Conservation (phyloP, 768 basidiomycete species). For the Pleurotus sapidus region DNA sequence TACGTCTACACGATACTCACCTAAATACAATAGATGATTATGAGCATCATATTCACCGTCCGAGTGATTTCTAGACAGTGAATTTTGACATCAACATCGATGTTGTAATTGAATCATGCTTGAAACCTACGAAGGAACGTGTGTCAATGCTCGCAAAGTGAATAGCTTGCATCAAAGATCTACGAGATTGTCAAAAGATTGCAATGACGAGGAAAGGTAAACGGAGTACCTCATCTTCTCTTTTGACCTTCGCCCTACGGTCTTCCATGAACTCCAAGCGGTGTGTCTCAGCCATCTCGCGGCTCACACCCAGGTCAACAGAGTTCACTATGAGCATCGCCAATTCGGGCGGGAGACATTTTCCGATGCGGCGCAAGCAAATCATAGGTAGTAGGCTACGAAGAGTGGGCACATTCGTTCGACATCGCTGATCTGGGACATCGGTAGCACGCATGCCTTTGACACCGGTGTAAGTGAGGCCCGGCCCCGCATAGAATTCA, state of each 20-base stretch:
- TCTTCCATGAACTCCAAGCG: conserved; percentile 7
- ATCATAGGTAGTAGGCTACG: background rate
- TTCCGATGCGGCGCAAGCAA: background rate
- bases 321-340: too few species aligned
- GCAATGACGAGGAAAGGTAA: too few species aligned
- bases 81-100: too few species aligned
- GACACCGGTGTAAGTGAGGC: background rate
- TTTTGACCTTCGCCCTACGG: background rate
- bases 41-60: too few species aligned
- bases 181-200: too few species aligned
- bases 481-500: background rate
- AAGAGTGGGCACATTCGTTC: background rate
- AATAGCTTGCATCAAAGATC: too few species aligned
- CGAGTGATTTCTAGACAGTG: too few species aligned
- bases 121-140: too few species aligned
- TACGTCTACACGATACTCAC: too few species aligned
- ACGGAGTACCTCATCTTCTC: background rate
- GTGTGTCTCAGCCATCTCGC: conserved; percentile 9
- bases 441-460: background rate
- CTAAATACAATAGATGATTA: too few species aligned
- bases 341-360: background rate
- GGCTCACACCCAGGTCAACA: conserved; percentile 1
- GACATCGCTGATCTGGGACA: background rate
- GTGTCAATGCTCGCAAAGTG: too few species aligned
- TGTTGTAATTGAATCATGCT: too few species aligned